Percentiles rank a stretch among this genome's conserved stretches.
Conservation (phyloP, 208 protist species). For the Trypanosoma vivax region DNA sequence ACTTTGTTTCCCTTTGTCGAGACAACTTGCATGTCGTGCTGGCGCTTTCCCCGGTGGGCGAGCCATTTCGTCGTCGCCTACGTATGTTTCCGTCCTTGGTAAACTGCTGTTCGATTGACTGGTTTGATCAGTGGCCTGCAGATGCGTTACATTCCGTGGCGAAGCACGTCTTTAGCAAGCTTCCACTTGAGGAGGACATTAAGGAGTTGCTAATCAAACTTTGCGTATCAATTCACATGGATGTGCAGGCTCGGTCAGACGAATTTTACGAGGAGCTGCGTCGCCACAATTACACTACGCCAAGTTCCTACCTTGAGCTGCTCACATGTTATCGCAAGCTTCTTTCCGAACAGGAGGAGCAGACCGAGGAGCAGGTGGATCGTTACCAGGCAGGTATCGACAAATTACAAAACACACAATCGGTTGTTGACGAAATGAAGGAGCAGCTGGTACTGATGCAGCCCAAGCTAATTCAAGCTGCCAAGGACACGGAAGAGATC, state of each 20-base stretch:
- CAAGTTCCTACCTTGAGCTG: slow-evolving; percentile 94
- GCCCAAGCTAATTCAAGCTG: slow-evolving; percentile 90
- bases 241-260: slow-evolving; percentile 76
- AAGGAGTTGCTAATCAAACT: slow-evolving; percentile 75
- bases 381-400: slow-evolving; percentile 90
- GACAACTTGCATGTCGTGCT: slow-evolving; percentile 95
- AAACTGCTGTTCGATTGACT: slow-evolving; percentile 98
- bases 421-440: slow-evolving; percentile 93
- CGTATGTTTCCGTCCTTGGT: slow-evolving; percentile 97
- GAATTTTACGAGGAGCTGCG: slow-evolving; percentile 93
- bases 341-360: slow-evolving; percentile 79
- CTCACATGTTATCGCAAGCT: slow-evolving; percentile 86
- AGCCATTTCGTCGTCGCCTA: slow-evolving; percentile 91
- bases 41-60: slow-evolving; percentile 94
- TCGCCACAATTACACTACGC: slow-evolving; percentile 94
- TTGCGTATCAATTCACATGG: slow-evolving; percentile 90
- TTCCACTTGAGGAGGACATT: slow-evolving; percentile 49
- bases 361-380: slow-evolving; percentile 57
- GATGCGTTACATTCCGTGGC: slow-evolving; percentile 92
- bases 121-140: slow-evolving; percentile 95
- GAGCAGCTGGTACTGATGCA: slow-evolving; percentile 92
- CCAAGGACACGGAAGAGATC: slow-evolving; percentile 91
- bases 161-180: slow-evolving; percentile 51
- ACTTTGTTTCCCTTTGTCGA: slow-evolving; percentile 93
- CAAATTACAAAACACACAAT: slow-evolving; percentile 92